Conservation (phyloP, 2,329 filamentous ascomycete genomes). For the Colletotrichum sp. region DNA sequence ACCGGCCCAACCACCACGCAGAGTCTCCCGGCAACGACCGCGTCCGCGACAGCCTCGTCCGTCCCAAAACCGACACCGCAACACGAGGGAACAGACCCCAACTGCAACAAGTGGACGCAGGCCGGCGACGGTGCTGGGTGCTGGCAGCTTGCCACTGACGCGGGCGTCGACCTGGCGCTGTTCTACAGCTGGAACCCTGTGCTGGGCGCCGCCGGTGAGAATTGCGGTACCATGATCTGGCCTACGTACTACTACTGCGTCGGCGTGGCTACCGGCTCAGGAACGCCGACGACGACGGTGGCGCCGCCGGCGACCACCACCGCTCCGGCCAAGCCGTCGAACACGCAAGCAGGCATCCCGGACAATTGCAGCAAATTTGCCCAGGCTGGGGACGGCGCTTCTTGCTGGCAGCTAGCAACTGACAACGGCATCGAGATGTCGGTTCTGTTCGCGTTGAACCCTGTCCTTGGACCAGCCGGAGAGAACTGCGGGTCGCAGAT, state of each 20-base stretch:
- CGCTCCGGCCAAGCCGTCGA: background rate
- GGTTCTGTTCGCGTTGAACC: background rate
- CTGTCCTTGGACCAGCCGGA: conserved; percentile 20
- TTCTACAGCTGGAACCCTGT: conserved; percentile 1
- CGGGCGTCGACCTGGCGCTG: background rate
- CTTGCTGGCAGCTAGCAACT: background rate
- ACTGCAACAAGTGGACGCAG: conserved; percentile 21
- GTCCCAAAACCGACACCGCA: conserved; percentile 9
- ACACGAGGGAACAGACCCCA: background rate
- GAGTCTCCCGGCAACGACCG: background rate
- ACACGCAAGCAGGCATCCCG: background rate
- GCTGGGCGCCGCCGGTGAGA: conserved; percentile 23
- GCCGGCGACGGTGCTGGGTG: background rate
- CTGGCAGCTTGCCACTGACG: background rate
- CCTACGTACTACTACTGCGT: conserved; percentile 29
- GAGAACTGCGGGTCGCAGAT: conserved; percentile 28
- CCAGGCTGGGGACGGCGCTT: background rate
- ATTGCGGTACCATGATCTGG: conserved; percentile 28
- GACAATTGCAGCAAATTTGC: conserved; percentile 16
- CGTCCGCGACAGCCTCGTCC: background rate
- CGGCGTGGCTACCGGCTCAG: background rate
- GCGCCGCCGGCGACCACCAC: background rate
- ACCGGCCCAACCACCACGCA: background rate
- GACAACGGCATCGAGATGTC: background rate
- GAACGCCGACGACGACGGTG: background rate